phyloP scores from a whole-genome alignment of 2,329 filamentous ascomycete genomes.

The Xylaria sp. region DNA sequence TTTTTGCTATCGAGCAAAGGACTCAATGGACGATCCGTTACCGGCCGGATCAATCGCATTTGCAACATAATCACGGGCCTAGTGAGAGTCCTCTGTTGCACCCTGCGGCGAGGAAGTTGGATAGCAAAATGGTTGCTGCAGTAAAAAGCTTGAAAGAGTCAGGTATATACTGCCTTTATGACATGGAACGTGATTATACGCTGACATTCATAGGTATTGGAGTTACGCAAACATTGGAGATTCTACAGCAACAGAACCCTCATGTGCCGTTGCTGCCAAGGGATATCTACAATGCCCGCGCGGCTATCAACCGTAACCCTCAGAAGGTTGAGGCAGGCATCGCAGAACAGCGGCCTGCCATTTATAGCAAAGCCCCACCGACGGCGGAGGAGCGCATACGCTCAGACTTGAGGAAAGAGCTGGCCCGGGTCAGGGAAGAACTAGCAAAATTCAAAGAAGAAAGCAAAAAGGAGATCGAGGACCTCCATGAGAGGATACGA shows the following conservation, averaged over 20 bases:
- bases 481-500: constrained; percentile 66
- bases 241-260: constrained; percentile 71
- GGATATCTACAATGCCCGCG: constrained; percentile 74
- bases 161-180: constrained; percentile 59
- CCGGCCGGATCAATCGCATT: constrained; percentile 66
- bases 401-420: constrained; percentile 68
- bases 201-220: constrained; percentile 63
- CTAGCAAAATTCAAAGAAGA: constrained; percentile 65
- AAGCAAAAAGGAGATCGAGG: constrained; percentile 66
- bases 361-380: constrained; percentile 72
- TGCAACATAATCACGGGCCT: constrained; percentile 71
- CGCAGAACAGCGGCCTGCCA: constrained; percentile 69
- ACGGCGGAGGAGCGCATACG: constrained; percentile 72
- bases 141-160: constrained; percentile 73
- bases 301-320: constrained; percentile 73
- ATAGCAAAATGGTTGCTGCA: constrained; percentile 74
- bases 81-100: constrained; percentile 74
- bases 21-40: constrained; percentile 75
- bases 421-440: constrained; percentile 67
- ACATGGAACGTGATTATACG: constrained; percentile 42
- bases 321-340: constrained; percentile 68
- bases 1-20: constrained; percentile 74
- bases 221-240: constrained; percentile 73
- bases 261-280: constrained; percentile 70
- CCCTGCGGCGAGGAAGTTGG: constrained; percentile 71